These are phyloP conservation scores for Hansenula sp. DNA, from an alignment of 1,139 yeast species.

Conservation along the genomic window DNA sequence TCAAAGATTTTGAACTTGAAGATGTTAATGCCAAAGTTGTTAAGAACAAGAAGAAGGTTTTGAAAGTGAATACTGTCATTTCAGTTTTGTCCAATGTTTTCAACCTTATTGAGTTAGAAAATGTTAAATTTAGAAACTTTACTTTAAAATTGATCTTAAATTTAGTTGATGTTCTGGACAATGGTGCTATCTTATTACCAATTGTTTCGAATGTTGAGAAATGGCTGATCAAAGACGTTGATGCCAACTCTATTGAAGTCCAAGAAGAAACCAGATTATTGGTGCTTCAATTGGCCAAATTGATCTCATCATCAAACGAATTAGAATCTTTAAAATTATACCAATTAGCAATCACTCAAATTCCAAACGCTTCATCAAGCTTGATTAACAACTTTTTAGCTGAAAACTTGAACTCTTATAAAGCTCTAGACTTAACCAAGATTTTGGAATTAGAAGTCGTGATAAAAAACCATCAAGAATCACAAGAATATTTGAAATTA, in stretches of 20 bases:
- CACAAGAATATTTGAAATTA: slow-evolving; percentile 3
- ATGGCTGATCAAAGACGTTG: background rate
- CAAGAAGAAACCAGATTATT: slow-evolving; percentile 10
- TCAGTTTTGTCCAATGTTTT: slow-evolving; percentile 15
- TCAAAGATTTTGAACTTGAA: slow-evolving; percentile 1
- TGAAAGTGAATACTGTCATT: slow-evolving; percentile 11
- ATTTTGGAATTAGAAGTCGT: slow-evolving; percentile 7
- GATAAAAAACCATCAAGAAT: slow-evolving; percentile 8
- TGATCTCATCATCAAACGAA: slow-evolving; percentile 9
- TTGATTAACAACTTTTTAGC: slow-evolving; percentile 10
- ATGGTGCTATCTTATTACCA: slow-evolving; percentile 14
- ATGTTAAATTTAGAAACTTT: slow-evolving; percentile 6
- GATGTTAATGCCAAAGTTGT: slow-evolving; percentile 2
- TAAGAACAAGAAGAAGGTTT: slow-evolving; percentile 18
- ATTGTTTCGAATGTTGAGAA: slow-evolving; percentile 3
- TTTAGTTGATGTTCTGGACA: slow-evolving; percentile 14
- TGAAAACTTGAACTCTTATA: slow-evolving; percentile 14
- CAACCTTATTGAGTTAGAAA: slow-evolving; percentile 10
- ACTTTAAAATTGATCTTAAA: slow-evolving; percentile 10
- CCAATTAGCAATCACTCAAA: slow-evolving; percentile 5
- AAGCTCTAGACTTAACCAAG: slow-evolving; percentile 14
- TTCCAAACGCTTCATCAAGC: slow-evolving; percentile 9
- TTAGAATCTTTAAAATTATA: slow-evolving; percentile 7
- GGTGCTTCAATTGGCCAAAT: slow-evolving; percentile 9
- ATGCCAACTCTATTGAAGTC: background rate